phyloP scores from a whole-genome alignment of 108 stramenopile genomes.

The Fistulifera pelliculosa region DNA sequence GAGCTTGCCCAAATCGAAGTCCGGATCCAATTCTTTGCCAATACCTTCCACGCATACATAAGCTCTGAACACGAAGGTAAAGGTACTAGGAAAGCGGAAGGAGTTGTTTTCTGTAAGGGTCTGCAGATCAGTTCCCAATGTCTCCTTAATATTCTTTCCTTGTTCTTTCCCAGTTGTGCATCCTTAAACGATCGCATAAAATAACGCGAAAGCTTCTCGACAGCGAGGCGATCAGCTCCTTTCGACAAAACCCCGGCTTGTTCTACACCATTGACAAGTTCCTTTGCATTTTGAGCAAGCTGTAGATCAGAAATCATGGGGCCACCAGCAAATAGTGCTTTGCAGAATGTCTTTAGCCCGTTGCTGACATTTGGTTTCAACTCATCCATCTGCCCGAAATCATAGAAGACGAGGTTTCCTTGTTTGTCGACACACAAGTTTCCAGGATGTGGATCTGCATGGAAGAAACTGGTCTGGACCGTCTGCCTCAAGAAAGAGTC shows the following conservation, averaged over 20 bases:
- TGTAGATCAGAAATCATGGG: conserved; percentile 64
- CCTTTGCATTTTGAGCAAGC: conserved; percentile 78
- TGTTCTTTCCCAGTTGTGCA: conserved; percentile 74
- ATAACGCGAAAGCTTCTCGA: conserved; percentile 91
- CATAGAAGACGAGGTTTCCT: conserved; percentile 90
- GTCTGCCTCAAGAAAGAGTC: conserved; percentile 91
- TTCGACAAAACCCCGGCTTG: conserved; percentile 86
- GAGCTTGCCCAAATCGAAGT: conserved; percentile 86
- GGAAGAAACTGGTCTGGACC: conserved; percentile 61
- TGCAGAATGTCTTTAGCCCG: conserved; percentile 83
- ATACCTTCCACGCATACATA: conserved; percentile 97
- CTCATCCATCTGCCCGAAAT: conserved; percentile 97
- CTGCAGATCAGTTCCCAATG: conserved; percentile 76
- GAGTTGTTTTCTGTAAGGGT: conserved; percentile 79
- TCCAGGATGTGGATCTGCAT: conserved; percentile 26
- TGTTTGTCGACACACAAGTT: conserved; percentile 78
- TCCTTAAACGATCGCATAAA: conserved; percentile 92
- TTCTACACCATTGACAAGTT: conserved; percentile 91
- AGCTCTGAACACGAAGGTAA: conserved; percentile 95
- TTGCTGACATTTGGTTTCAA: conserved; percentile 73
- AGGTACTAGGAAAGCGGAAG: conserved; percentile 92
- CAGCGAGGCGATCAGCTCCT: conserved; percentile 89
- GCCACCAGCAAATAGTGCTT: conserved; percentile 81
- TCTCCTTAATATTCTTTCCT: conserved; percentile 71
- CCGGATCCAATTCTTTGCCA: conserved; percentile 85